Evolutionary conservation across 2,329 filamentous ascomycete species (phyloP).

Genomic region (Xylaria sp.): DNA sequence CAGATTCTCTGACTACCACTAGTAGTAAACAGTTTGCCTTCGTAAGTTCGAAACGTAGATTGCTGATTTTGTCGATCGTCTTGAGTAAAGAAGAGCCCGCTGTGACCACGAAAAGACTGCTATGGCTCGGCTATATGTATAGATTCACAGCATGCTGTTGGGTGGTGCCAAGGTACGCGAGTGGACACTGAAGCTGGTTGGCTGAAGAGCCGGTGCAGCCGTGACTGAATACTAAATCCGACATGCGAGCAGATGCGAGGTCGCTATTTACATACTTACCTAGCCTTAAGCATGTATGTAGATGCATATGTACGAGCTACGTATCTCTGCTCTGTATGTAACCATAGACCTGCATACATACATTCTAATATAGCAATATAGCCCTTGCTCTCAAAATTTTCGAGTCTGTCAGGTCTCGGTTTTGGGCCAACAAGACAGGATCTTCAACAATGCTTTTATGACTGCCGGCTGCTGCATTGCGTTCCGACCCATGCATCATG

Average conservation of each 20-base stretch:
- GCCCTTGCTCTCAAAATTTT: slow-evolving; percentile 11
- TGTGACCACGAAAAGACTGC: slow-evolving; percentile 1
- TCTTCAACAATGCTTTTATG: slow-evolving; percentile 6
- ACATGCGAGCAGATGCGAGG: slow-evolving; percentile 6
- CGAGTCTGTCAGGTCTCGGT: slow-evolving; percentile 3
- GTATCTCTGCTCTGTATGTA: slow-evolving; percentile 7
- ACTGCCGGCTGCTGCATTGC: slow-evolving; percentile 22
- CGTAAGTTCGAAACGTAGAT: not conserved
- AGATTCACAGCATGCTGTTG: slow-evolving; percentile 10
- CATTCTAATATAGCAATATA: slow-evolving; percentile 16
- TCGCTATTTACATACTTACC: slow-evolving; percentile 8
- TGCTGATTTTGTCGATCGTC: slow-evolving; percentile 8
- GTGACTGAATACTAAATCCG: slow-evolving; percentile 3
- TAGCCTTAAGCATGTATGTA: slow-evolving; percentile 12
- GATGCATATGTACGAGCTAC: not conserved
- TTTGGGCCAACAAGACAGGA: slow-evolving; percentile 10
- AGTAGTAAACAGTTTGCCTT: not conserved
- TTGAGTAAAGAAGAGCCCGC: not conserved
- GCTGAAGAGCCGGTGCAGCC: slow-evolving; percentile 20
- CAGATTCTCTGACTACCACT: not conserved
- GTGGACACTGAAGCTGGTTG: slow-evolving; percentile 23
- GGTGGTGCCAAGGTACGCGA: slow-evolving; percentile 8
- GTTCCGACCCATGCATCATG: slow-evolving; percentile 25
- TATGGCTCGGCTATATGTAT: slow-evolving; percentile 25
- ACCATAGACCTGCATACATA: slow-evolving; percentile 4